Base-by-base conservation (phyloP, 768 basidiomycete species). In the Paxillus rubicundulus region DNA sequence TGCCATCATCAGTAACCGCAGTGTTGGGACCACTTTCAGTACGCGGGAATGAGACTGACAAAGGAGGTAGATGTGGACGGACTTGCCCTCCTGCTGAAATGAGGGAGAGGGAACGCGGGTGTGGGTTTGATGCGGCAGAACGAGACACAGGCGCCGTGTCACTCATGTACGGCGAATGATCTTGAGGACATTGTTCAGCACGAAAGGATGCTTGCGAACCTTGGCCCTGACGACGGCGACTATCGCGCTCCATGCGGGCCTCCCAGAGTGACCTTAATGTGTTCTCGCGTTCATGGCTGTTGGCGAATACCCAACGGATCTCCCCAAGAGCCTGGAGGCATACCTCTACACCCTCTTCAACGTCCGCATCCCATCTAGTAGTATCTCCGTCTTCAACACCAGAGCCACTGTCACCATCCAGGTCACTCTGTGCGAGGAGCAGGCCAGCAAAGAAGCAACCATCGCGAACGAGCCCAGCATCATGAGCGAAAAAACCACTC, bases 381-480 rank as follows among this genome's bases (percentile, higher is more conserved):
- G 39, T 46, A 32, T 57, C 60, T 6, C 49, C 46, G 33, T 44
- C 50, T 13, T 69, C 60, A 1, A 53, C 40, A 27, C 51, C 59
- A 21, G 73, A 54, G 28, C 75, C 66, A 18, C 76, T 70, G 49
- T 83, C 78, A 16, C 86, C 83, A 5, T 81, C 73, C 14, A 71
- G 54, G 9, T 79, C 82, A 8, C 72, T 66, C 52, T 80, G 83
- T 0, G 88, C 89, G 6, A 91, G 78, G 36, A 93, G 72, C 55
- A 87, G 81, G 2, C 84, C 92, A 4, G 90, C 89, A 61, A 87
- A 95, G 77, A 87, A 96, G 61, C 87, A 91, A 3, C 94, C 94
- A 61, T 96, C 93, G 17, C 89, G 82, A 48, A 94, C 84, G 4
- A 95, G 77, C 17, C 87, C 86, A 1, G 92, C 82, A 65, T 98